phyloP scores from a whole-genome alignment of 305 asterid genomes.

The Euphrasia arctica region DNA sequence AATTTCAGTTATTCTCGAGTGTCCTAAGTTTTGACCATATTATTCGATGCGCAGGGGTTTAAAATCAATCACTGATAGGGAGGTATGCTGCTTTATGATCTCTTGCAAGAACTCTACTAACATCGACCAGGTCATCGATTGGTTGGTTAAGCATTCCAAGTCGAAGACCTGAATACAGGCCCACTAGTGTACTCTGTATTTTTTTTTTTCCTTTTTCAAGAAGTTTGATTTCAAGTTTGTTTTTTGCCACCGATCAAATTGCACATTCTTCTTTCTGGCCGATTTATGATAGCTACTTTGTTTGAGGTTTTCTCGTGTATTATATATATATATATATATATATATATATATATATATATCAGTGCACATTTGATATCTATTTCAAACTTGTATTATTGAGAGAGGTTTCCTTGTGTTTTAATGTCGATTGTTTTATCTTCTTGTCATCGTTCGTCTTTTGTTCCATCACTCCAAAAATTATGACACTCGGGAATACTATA shows the following conservation, averaged over 20 bases:
- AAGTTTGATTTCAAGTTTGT: conserved; percentile 29
- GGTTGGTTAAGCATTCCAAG: conserved; percentile 97
- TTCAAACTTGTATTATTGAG: conserved; percentile 21
- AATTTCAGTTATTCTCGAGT: neutral
- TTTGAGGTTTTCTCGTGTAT: conserved; percentile 29
- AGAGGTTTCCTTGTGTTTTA: conserved; percentile 21
- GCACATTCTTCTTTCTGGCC: conserved; percentile 35
- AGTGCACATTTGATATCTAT: conserved; percentile 22
- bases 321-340: too few relatives aligned
- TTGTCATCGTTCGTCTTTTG: neutral
- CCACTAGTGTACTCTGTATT: neutral
- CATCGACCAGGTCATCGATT: conserved; percentile 90
- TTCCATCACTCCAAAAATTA: neutral
- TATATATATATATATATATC: too few relatives aligned
- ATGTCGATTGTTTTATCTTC: conserved; percentile 11
- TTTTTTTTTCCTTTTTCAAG: conserved; percentile 11
- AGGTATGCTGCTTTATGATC: conserved; percentile 98
- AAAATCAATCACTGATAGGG: conserved; percentile 77
- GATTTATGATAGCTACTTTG: conserved; percentile 32
- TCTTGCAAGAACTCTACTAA: conserved; percentile 96
- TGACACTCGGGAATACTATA: too few relatives aligned
- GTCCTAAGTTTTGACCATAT: neutral
- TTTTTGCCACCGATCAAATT: conserved; percentile 32
- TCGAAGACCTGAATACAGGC: conserved; percentile 59
- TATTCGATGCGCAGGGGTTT: conserved; percentile 54